These are phyloP conservation scores for Amanita subjunquillea DNA, from an alignment of 768 basidiomycete species.

Conservation along the genomic window DNA sequence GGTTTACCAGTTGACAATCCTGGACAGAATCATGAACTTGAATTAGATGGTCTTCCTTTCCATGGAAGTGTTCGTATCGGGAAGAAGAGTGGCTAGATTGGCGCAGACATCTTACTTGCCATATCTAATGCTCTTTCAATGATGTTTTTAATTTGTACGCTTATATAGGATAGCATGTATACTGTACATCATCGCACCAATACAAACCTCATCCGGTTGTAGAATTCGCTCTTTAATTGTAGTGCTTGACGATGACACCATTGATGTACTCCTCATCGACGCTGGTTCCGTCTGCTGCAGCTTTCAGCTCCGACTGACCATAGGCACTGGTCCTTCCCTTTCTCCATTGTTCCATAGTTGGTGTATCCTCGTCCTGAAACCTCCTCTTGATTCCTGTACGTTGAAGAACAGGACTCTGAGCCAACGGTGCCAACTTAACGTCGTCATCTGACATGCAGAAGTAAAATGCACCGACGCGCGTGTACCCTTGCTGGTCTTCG, in stretches of 20 bases:
- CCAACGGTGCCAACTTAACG: conserved; percentile 32
- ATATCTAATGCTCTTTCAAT: neutral
- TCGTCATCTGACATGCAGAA: conserved; percentile 44
- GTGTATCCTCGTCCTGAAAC: conserved; percentile 29
- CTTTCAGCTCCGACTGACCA: conserved; percentile 35
- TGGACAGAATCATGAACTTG: conserved; percentile 32
- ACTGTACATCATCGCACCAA: too few species aligned
- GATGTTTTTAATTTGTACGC: too few species aligned
- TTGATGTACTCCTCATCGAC: conserved; percentile 47
- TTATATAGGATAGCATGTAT: too few species aligned
- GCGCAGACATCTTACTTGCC: neutral
- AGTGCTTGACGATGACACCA: conserved; percentile 47
- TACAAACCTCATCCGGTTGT: neutral
- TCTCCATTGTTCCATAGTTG: conserved; percentile 44
- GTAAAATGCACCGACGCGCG: conserved; percentile 50
- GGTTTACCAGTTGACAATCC: conserved; percentile 44
- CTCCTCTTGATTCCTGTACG: conserved; percentile 27
- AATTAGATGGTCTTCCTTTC: conserved; percentile 56
- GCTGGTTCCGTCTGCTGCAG: conserved; percentile 23
- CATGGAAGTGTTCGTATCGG: conserved; percentile 56
- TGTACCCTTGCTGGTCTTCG: conserved; percentile 34
- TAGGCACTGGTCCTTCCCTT: conserved; percentile 40
- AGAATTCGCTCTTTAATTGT: conserved; percentile 25
- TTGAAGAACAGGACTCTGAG: conserved; percentile 39
- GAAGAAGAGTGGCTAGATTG: conserved; percentile 29